Conservation (phyloP, 148 eudicot genomes). For the Amaranthus hypochondriacus region DNA sequence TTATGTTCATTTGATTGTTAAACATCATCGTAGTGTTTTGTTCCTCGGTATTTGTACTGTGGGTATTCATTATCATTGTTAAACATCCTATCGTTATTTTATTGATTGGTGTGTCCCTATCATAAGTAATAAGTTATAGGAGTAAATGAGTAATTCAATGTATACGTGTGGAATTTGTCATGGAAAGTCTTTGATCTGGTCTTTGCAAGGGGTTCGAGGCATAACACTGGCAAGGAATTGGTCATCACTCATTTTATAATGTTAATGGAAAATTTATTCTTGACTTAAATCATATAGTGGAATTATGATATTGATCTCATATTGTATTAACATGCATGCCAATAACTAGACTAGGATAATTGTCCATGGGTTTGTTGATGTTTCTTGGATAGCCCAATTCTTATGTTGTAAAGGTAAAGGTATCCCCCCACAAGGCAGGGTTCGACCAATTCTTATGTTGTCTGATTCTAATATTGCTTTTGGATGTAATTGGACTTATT, state of each 20-base stretch:
- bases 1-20: no score
- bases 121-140: no score
- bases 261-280: not conserved
- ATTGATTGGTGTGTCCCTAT: not conserved
- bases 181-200: not conserved
- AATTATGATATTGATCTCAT: not conserved
- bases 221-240: not conserved
- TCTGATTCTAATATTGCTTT: not conserved
- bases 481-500: not conserved
- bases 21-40: no score
- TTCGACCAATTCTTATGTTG: not conserved
- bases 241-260: not conserved
- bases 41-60: no score
- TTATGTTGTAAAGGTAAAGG: no score
- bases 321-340: not conserved
- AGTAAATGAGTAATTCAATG: not conserved
- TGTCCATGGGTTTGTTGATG: not conserved
- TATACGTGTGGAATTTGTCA: conserved; percentile 1
- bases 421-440: no score
- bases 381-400: not conserved
- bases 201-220: conserved; percentile 8
- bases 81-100: not conserved
- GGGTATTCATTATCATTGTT: no score
- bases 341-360: not conserved
- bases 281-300: conserved; percentile 7